Conservation (phyloP, 2,329 filamentous ascomycete species). For the Talaromyces verruculosus region DNA sequence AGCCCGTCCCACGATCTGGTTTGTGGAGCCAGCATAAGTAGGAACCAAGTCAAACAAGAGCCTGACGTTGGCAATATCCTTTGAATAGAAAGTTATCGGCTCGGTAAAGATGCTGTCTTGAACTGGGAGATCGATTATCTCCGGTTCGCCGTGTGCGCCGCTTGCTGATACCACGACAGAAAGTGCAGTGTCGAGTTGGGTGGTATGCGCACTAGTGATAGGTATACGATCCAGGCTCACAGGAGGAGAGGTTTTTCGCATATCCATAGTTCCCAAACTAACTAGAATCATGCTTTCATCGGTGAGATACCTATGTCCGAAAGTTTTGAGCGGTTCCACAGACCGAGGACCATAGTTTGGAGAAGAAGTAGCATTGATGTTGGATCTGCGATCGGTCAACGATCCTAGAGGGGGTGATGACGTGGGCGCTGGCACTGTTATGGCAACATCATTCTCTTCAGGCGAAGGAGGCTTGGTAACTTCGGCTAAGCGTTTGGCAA, state of each 20-base stretch:
- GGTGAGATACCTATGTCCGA: slow-evolving; percentile 91
- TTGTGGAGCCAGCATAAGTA: slow-evolving; percentile 80
- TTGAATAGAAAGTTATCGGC: slow-evolving; percentile 83
- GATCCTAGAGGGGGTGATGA: slow-evolving; percentile 40
- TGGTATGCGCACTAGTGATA: slow-evolving; percentile 81
- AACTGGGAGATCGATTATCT: slow-evolving; percentile 86
- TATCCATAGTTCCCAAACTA: slow-evolving; percentile 92
- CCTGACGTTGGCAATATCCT: slow-evolving; percentile 76
- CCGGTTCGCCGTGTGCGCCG: slow-evolving; percentile 81
- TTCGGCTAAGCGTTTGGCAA: slow-evolving; percentile 68
- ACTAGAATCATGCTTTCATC: slow-evolving; percentile 87
- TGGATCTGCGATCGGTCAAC: slow-evolving; percentile 46
- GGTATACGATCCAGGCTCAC: slow-evolving; percentile 88
- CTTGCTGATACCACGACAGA: slow-evolving; percentile 86
- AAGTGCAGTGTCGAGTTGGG: slow-evolving; percentile 88
- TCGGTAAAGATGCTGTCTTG: slow-evolving; percentile 93
- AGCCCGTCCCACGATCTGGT: slow-evolving; percentile 81
- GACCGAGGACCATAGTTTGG: slow-evolving; percentile 7
- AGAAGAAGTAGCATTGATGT: slow-evolving; percentile 39
- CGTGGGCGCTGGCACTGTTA: slow-evolving; percentile 39
- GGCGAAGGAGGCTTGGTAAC: slow-evolving; percentile 50
- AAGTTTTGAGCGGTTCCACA: slow-evolving; percentile 81
- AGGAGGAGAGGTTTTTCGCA: slow-evolving; percentile 74
- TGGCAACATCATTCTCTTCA: slow-evolving; percentile 34
- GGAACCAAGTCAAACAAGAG: slow-evolving; percentile 92